Conservation (phyloP, 306 rosid species). For the Oxytropis ochrocephala region DNA sequence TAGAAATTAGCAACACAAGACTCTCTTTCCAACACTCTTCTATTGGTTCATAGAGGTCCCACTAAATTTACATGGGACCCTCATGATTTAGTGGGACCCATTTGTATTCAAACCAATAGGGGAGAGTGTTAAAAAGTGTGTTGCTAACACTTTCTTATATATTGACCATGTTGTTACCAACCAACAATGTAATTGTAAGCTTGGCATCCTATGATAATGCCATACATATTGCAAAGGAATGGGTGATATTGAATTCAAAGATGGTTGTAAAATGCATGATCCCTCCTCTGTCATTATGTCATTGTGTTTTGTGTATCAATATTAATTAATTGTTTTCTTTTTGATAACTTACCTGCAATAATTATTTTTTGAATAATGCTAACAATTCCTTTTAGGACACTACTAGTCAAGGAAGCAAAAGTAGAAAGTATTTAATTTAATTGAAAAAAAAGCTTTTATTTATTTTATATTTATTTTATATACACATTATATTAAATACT, state of each 20-base stretch:
- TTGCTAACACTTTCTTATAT: too few relatives aligned
- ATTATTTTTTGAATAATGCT: neutral
- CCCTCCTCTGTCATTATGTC: neutral
- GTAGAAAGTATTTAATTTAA: neutral
- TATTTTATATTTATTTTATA: too few relatives aligned
- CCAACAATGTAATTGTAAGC: neutral
- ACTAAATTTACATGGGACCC: too few relatives aligned
- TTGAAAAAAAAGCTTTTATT: neutral
- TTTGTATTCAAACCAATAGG: too few relatives aligned
- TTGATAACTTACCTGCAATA: neutral
- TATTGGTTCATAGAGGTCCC: too few relatives aligned
- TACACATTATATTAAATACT: neutral
- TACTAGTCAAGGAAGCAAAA: neutral
- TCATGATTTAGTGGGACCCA: too few relatives aligned
- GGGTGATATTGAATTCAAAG: neutral
- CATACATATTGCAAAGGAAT: neutral
- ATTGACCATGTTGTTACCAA: neutral
- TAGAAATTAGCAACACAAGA: too few relatives aligned
- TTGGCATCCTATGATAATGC: neutral
- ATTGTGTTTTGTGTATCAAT: neutral
- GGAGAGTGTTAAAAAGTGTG: too few relatives aligned
- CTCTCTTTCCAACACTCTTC: too few relatives aligned
- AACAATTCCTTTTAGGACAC: neutral
- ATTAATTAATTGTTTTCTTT: neutral
- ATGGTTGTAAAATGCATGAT: neutral